Conservation (phyloP, 2,329 filamentous ascomycete species). For the Apiospora koreana region DNA sequence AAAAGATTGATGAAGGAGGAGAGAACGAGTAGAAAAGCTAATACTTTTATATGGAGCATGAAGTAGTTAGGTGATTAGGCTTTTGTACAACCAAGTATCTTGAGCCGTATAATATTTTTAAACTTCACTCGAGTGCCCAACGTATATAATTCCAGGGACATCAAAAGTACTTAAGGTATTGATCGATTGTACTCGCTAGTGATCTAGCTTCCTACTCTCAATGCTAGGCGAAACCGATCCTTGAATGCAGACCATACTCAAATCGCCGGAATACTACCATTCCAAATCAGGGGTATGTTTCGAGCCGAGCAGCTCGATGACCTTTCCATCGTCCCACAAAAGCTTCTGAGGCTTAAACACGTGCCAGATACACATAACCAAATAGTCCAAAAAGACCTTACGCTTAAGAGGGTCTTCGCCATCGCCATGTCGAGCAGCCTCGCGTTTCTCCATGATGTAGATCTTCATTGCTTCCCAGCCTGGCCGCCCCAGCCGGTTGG, state of each 20-base stretch:
- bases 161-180: too few relatives aligned
- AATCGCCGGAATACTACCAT: too few relatives aligned
- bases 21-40: too few relatives aligned
- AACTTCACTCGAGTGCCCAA: neutral
- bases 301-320: neutral
- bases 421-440: neutral
- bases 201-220: too few relatives aligned
- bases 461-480: neutral
- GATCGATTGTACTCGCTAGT: too few relatives aligned
- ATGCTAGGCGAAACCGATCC: too few relatives aligned
- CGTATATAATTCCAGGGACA: too few relatives aligned
- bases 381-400: neutral
- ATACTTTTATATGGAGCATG: too few relatives aligned
- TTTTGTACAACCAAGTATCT: neutral
- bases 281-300: too few relatives aligned
- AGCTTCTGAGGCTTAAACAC: neutral
- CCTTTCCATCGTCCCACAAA: neutral
- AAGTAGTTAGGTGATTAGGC: neutral
- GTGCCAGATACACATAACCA: neutral
- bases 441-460: neutral
- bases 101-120: neutral
- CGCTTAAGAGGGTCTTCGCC: neutral
- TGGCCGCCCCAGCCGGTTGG: neutral
- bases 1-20: too few relatives aligned
- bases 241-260: too few relatives aligned